A percentile compares a stretch with the other conserved stretches of the same genome.
Conservation (phyloP, 257 asterid species). For the Fraxinus cuspidata region DNA sequence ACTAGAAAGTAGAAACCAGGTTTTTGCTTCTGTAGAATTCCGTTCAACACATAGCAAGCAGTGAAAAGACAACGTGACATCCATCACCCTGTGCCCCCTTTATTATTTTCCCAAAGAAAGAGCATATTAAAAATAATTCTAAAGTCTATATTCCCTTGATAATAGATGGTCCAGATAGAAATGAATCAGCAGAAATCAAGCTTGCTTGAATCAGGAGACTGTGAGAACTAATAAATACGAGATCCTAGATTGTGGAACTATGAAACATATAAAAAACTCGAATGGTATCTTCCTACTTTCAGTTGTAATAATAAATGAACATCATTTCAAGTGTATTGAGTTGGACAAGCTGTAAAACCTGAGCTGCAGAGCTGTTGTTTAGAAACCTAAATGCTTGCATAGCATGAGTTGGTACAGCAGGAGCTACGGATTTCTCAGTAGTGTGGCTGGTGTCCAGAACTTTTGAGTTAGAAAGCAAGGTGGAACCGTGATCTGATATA, state of each 20-base stretch:
- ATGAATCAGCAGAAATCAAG: not conserved
- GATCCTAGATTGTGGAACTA: not conserved
- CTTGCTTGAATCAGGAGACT: not conserved
- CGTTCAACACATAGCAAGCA: not conserved
- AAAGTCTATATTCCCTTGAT: not conserved
- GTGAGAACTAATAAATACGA: not conserved
- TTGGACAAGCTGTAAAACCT: slow-evolving; percentile 36
- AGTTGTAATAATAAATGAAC: not conserved
- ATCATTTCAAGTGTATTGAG: not conserved
- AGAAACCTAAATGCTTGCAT: slow-evolving; percentile 57
- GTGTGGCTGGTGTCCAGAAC: slow-evolving; percentile 32
- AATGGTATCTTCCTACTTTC: not conserved
- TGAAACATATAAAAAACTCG: not conserved
- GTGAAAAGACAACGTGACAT: not conserved
- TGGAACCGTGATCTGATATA: slow-evolving; percentile 21
- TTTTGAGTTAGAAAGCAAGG: slow-evolving; percentile 30
- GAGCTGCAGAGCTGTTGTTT: slow-evolving; percentile 48
- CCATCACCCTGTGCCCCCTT: not conserved
- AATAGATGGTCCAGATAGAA: not conserved
- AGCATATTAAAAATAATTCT: not conserved
- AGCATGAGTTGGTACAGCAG: slow-evolving; percentile 50
- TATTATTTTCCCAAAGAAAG: not conserved
- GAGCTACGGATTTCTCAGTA: slow-evolving; percentile 26
- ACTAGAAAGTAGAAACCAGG: not conserved
- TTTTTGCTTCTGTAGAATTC: not conserved